Base-by-base conservation (phyloP, 2,329 filamentous ascomycete genomes). In the Nemania sp. region DNA sequence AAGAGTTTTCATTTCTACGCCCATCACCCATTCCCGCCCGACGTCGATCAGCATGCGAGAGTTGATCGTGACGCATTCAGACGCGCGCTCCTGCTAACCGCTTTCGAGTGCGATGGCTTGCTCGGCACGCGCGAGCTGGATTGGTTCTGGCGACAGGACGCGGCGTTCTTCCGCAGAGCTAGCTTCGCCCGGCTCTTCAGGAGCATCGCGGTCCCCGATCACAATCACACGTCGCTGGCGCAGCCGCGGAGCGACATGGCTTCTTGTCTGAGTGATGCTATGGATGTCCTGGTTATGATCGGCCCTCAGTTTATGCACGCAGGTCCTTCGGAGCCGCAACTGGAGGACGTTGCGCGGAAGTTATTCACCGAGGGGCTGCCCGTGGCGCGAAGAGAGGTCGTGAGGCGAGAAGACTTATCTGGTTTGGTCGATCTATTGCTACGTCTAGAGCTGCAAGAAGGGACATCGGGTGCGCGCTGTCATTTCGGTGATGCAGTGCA, bases 1-100 rank as follows among this genome's bases (percentile, higher is more conserved):
- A n/a, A n/a, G 39, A 59, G 55, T 59, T 59, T 62, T 18, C 10
- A 49, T 37, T 62, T 62, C 42, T 62, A 62, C 42, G 56, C 60
- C 11, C 32, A 37, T n/a, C 60, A 59, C 15, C 51, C 56, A 32
- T 58, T 54, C 25, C 50, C 60, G 3, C 40, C 7, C 7, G 15
- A 18, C 4, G 9, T 15, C 13, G 15, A 48, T 4, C 15, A 34
- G 3, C 17, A 47, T 12, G 46, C 29, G 3, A 42, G 12, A 1
- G 3, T 62, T n/a, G 42, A 51, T 13, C 55, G 46, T 5, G 47
- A 52, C 3, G 46, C 60, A 3, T 62, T 62, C 29, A n/a, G 11
- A 25, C 60, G 56, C 4, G 55, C 48, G 2, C 12, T 13, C 6
- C 17, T 59, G 3, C 18, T 62, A 1, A 62, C 25, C 9, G 48